A percentile compares a stretch with the other conserved stretches of the same genome.
Conservation (phyloP, 1,284 basidiomycete species). For the Volvariella surrecta region DNA sequence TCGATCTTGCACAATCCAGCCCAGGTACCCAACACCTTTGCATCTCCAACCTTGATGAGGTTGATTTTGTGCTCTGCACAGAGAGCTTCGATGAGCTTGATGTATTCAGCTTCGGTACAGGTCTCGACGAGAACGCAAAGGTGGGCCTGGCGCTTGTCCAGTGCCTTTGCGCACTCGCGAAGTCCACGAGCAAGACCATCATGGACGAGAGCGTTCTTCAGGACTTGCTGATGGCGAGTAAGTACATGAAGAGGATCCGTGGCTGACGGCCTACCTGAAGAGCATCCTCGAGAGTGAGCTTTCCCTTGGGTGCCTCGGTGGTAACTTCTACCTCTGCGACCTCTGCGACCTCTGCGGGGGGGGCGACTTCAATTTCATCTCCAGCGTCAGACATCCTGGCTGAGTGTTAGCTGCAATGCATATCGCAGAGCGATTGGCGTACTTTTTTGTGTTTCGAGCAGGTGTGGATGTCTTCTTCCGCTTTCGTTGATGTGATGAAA, state of each 20-base stretch:
- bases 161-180: slow-evolving; percentile 95
- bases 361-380: slow-evolving; percentile 81
- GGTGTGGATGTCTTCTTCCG: slow-evolving; percentile 79
- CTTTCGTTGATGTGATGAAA: slow-evolving; percentile 74
- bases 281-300: slow-evolving; percentile 95
- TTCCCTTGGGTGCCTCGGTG: slow-evolving; percentile 83
- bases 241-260: background rate
- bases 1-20: slow-evolving; percentile 99
- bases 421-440: slow-evolving; percentile 14
- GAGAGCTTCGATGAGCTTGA: slow-evolving; percentile 99
- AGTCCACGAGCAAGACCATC: slow-evolving; percentile 98
- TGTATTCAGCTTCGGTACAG: slow-evolving; percentile 98
- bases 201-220: slow-evolving; percentile 95
- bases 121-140: slow-evolving; percentile 99
- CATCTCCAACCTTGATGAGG: slow-evolving; percentile 97
- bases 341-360: too few species aligned
- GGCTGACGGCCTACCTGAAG: slow-evolving; percentile 63
- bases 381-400: slow-evolving; percentile 95
- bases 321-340: slow-evolving; percentile 87
- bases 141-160: slow-evolving; percentile 98
- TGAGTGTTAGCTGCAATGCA: background rate
- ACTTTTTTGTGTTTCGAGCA: slow-evolving; percentile 18
- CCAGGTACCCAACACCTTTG: slow-evolving; percentile 97
- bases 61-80: slow-evolving; percentile 99
- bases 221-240: slow-evolving; percentile 57